Percentiles rank a stretch among this genome's conserved stretches.
Evolutionary conservation across 2,329 filamentous ascomycete genomes (phyloP).

Genomic region (Trichoderma sp.): DNA sequence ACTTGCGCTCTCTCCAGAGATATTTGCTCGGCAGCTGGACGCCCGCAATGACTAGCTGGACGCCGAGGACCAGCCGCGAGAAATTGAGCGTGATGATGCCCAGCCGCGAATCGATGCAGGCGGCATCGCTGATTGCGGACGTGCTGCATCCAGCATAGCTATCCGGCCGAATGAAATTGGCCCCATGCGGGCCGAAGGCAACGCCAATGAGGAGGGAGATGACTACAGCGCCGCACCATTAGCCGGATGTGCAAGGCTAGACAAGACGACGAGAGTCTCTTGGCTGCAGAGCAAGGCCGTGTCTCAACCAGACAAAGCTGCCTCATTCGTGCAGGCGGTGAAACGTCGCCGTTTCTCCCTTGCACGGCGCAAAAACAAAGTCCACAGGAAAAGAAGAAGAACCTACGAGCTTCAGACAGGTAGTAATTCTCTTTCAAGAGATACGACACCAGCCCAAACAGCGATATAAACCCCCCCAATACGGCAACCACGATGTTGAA

Average conservation of each 20-base stretch:
- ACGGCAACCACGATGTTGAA: slow-evolving; percentile 85
- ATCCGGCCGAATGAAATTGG: slow-evolving; percentile 73
- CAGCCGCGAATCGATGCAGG: slow-evolving; percentile 59
- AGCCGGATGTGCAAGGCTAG: too few relatives aligned
- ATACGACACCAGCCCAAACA: slow-evolving; percentile 91
- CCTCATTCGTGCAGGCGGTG: too few relatives aligned
- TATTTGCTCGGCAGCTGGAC: slow-evolving; percentile 86
- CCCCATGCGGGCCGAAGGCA: slow-evolving; percentile 73
- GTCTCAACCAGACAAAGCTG: too few relatives aligned
- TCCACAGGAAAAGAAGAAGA: too few relatives aligned
- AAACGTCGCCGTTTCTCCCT: too few relatives aligned
- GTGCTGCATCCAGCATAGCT: slow-evolving; percentile 63
- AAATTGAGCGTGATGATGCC: slow-evolving; percentile 80
- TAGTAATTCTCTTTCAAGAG: slow-evolving; percentile 89
- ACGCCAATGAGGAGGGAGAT: slow-evolving; percentile 82
- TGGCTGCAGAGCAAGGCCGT: too few relatives aligned
- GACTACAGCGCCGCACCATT: slow-evolving; percentile 51
- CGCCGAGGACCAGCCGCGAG: slow-evolving; percentile 81
- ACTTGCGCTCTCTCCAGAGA: slow-evolving; percentile 74
- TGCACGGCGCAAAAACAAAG: too few relatives aligned
- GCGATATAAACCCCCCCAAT: slow-evolving; percentile 81
- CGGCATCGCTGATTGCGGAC: slow-evolving; percentile 27
- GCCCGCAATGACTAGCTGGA: slow-evolving; percentile 86
- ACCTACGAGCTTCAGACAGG: slow-evolving; percentile 81
- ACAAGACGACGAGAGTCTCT: too few relatives aligned